Evolutionary conservation across 2,329 filamentous ascomycete genomes (phyloP), one percentile per base, ranked within the genome.

Genomic region (Exophiala aquamarina): DNA sequence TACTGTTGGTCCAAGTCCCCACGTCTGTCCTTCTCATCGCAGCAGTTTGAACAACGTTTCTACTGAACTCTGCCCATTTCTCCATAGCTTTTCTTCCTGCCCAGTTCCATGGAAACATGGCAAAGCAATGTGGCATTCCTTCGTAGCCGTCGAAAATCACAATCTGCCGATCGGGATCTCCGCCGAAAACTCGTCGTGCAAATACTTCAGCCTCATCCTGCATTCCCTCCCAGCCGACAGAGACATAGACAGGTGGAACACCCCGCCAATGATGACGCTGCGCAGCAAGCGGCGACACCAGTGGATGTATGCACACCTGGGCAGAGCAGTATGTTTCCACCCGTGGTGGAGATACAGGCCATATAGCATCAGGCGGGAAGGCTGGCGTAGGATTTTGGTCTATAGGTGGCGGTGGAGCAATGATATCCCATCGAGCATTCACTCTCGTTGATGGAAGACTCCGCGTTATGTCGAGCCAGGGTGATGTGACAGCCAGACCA

Each of bases 211-310:
- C 20, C 33, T 44, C 41, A 19, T 44, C 41, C 19, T 36, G 18
- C 31, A 44, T 23, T 3, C 31, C 41, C 20, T 44, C 46, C 46
- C 21, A 29, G 13, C 31, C 19, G 10, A 17, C 31, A 35, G 29
- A 37, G 15, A 44, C 29, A 19, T 44, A 44, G 8, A 38, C 19
- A 8, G 41, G 41, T 4, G 41, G 41, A 14, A 38, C 31, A 21
- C 41, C 41, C 3, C 18, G 14, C 41, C 41, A 44, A 18, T 36
- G 31, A 9, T 38, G 21, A 4, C n/a, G 18, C 33, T 44, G 29
- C n/a, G 41, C 41, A 10, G 46, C 31, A 8, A 44, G 19, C 8
- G 40, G 46, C 14, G 46, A 49, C 10, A 49, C 46, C 11, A 49
- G 46, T 4, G 46, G 46, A 28, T 49, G 46, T 4, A 20, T 49